Conservation (phyloP, 2,329 filamentous ascomycete species). For the Cytospora leucostoma region DNA sequence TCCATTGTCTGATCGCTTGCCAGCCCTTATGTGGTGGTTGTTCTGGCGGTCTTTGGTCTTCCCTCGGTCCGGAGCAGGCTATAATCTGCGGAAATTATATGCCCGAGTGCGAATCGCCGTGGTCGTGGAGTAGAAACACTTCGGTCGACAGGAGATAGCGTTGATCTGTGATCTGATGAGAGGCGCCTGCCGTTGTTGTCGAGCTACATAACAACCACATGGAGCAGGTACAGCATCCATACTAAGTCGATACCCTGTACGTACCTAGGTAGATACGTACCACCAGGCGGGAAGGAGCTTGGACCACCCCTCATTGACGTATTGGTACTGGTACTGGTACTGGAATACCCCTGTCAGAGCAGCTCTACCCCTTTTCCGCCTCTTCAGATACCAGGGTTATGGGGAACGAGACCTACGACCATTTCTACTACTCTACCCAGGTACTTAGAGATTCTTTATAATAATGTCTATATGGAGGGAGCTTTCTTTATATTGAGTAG, state of each 20-base stretch:
- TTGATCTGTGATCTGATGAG: not conserved
- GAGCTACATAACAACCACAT: not conserved
- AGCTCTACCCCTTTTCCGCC: no score
- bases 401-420: no score
- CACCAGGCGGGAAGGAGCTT: conserved; percentile 7
- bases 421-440: no score
- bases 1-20: conserved; percentile 41
- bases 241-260: not conserved
- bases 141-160: not conserved
- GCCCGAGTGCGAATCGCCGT: not conserved
- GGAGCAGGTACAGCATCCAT: no score
- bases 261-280: not conserved
- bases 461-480: no score
- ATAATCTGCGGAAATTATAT: not conserved
- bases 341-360: no score
- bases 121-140: not conserved
- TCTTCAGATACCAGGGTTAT: no score
- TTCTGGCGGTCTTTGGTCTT: no score
- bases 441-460: no score
- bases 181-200: conserved; percentile 4
- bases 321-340: no score
- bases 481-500: no score
- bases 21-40: not conserved
- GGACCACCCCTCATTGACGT: conserved; percentile 5
- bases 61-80: not conserved